Evolutionary conservation across 1,284 basidiomycete genomes (phyloP), one percentile per base, ranked within the genome.

Genomic region (Peniophora sp.): DNA sequence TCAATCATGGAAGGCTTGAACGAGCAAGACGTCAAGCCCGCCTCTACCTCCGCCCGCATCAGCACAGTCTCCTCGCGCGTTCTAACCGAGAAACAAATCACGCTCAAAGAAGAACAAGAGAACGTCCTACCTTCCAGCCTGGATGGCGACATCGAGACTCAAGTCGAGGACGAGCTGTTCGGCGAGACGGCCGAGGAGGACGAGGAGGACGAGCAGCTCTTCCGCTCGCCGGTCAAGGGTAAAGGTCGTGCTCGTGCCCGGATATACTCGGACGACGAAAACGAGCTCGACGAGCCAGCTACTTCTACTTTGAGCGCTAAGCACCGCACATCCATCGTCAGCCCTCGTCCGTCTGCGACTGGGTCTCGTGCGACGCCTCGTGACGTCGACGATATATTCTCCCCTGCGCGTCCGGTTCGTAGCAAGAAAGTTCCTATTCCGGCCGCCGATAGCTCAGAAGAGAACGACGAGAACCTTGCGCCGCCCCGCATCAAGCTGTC

Each of bases 181-280:
- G 51, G 53, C 10, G 56, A 53, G 44, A 51, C 51, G 12, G 43
- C 47, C 14, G 53, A 32, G 11, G 50, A 56, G 2, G 53, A 55
- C 9, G 50, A 57, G 12, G 48, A 51, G 8, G 44, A 57, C 9
- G 48, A 51, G n/a, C n/a, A n/a, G 9, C n/a, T 45, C 12, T n/a
- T 41, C 2, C 36, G 19, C 12, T 49, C 55, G 8, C 32, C 43
- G 5, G 45, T 39, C 8, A 57, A 55, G 36, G 52, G 53, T 9
- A 58, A 57, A 44, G 47, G 52, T 41, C 51, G 48, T 22, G 38
- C 53, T 9, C 56, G 51, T 10, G 22, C 35, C 12, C 53, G 51
- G n/a, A 52, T 58, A 8, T 43, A 46, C 23, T 58, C 56, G 3
- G 56, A 57, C 36, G 57, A 47, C 8, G 56, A 55, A 36, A 50